Evolutionary conservation across 805 yeast species (phyloP).

Genomic region (Teunomyces tritomae): DNA sequence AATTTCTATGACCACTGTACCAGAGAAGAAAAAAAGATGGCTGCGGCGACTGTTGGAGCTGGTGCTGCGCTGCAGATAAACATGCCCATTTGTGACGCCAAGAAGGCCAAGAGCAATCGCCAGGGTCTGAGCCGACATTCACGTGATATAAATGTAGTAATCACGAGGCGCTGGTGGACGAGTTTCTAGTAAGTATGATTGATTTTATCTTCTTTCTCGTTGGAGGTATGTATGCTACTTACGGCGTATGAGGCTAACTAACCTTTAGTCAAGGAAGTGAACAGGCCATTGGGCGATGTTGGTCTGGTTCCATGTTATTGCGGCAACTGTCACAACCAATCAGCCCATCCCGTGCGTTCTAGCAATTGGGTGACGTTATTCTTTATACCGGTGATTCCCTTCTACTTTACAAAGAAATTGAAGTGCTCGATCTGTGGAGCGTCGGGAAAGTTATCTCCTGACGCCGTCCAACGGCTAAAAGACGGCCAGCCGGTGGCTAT

Average conservation of each 20-base stretch:
- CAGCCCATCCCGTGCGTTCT: conserved; percentile 51
- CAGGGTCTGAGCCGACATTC: no score
- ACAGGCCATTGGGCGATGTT: conserved; percentile 28
- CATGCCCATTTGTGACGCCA: no score
- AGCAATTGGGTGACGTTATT: conserved; percentile 53
- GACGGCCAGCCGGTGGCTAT: conserved; percentile 37
- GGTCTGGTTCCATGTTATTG: conserved; percentile 43
- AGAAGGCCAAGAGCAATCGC: no score
- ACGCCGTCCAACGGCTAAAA: conserved; percentile 23
- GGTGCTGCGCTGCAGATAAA: no score
- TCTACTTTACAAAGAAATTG: conserved; percentile 50
- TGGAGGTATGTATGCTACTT: conserved; percentile 26
- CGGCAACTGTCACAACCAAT: conserved; percentile 57
- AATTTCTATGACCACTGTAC: conserved; percentile 99
- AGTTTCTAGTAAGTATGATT: conserved; percentile 12
- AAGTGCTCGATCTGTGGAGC: conserved; percentile 53
- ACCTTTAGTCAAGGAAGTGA: conserved; percentile 31
- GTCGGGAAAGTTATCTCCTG: conserved; percentile 25
- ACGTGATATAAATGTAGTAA: no score
- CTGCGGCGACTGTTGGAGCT: background rate
- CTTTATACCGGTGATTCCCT: conserved; percentile 54
- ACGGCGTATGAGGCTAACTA: conserved; percentile 7
- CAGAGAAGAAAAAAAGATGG: conserved; percentile 45
- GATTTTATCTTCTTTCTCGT: conserved; percentile 32
- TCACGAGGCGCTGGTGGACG: no score